phyloP scores from a whole-genome alignment of 2,329 filamentous ascomycete species.

The Nakataea oryzae region DNA sequence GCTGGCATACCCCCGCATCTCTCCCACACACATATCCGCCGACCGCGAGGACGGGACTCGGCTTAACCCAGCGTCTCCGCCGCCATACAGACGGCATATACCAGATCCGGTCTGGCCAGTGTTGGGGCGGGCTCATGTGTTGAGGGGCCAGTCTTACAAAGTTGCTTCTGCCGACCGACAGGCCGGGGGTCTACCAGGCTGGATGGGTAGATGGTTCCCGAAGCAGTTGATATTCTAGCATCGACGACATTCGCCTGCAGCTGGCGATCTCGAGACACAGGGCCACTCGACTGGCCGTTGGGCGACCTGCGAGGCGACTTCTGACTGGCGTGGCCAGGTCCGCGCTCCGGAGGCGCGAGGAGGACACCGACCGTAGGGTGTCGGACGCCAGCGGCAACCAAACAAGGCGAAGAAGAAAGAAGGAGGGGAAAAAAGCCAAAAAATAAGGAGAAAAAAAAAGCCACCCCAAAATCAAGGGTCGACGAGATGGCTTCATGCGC shows the following conservation, averaged over 20 bases:
- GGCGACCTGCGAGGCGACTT: not conserved
- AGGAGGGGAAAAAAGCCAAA: not conserved
- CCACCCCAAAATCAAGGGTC: not conserved
- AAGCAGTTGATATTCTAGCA: not conserved
- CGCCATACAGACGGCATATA: not conserved
- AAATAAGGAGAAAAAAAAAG: not conserved
- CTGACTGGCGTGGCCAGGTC: not conserved
- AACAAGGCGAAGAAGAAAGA: no score
- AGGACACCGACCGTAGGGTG: not conserved
- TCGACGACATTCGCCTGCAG: not conserved
- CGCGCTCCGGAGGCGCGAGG: no score
- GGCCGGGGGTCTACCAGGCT: not conserved
- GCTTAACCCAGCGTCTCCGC: not conserved
- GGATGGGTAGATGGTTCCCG: not conserved
- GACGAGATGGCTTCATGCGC: conserved; percentile 3
- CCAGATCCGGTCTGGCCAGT: not conserved
- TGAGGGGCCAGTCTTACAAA: not conserved
- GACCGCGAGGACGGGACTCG: no score
- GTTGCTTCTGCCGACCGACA: not conserved
- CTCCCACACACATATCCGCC: not conserved
- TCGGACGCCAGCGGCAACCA: not conserved
- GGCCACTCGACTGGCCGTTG: not conserved
- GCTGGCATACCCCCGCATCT: not conserved
- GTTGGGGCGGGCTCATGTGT: not conserved
- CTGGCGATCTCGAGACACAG: not conserved